These are phyloP conservation scores for Fraxinus xanthoxyloides DNA, from an alignment of 305 asterid genomes.

Conservation along the genomic window DNA sequence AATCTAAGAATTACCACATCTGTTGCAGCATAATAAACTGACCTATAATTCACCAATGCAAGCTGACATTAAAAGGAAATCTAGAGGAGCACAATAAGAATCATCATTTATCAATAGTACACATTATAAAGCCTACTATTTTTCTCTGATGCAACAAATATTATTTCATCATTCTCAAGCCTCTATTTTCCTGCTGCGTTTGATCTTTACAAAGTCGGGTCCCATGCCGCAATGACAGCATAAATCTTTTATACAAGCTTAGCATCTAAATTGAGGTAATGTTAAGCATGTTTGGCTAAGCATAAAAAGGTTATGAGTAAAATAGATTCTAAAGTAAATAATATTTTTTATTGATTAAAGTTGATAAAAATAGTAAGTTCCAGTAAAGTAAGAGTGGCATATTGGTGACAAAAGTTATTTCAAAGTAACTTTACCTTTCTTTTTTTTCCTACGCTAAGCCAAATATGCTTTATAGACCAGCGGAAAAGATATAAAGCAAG, in stretches of 20 bases:
- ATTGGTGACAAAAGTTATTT: not conserved
- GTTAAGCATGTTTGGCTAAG: not conserved
- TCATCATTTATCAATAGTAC: constrained; percentile 7
- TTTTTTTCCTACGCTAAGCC: not conserved
- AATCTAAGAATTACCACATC: constrained; percentile 89
- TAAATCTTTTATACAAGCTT: constrained; percentile 1
- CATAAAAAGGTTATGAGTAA: not conserved
- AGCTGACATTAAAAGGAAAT: constrained; percentile 31
- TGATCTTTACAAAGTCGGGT: not conserved
- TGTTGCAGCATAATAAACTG: constrained; percentile 93
- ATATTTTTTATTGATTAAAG: not conserved
- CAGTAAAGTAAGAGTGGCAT: not conserved
- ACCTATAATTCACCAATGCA: constrained; percentile 62
- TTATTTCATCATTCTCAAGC: constrained; percentile 12
- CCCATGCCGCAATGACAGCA: constrained; percentile 1
- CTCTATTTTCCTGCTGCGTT: constrained; percentile 1
- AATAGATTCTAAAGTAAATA: not conserved
- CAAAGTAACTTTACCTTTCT: not conserved
- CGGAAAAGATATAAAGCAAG: constrained; percentile 14
- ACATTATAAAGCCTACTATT: not conserved
- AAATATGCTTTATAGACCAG: constrained; percentile 2
- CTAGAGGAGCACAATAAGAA: constrained; percentile 7
- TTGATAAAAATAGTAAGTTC: not conserved
- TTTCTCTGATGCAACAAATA: constrained; percentile 19
- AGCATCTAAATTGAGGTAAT: constrained; percentile 9